Base-by-base conservation (phyloP, 163 green algal species). In the Scenedesmus sp. region DNA sequence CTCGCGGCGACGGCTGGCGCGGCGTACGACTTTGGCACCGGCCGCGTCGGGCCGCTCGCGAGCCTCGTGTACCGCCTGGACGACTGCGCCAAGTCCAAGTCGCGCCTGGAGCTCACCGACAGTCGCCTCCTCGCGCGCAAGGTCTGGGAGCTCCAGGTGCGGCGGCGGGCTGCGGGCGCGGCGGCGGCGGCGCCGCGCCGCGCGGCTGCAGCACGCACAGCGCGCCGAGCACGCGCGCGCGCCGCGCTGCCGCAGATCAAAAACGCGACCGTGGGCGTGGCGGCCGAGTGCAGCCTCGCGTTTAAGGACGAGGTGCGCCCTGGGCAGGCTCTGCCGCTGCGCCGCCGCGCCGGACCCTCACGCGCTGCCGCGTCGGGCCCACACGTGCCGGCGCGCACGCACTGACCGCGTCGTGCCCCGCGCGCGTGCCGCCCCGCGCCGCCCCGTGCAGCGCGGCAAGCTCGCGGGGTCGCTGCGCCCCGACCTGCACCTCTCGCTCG, bases 401-500 rank as follows among this genome's bases (percentile, higher is more conserved):
- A 14, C 14, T 56, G 47, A 14, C 47, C 17, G 47, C 47, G 47
- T n/a, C 17, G n/a, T n/a, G n/a, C n/a, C n/a, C n/a, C n/a, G n/a
- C n/a, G n/a, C n/a, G n/a, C n/a, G n/a, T n/a, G n/a, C n/a, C n/a
- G n/a, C n/a, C n/a, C n/a, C n/a, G n/a, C n/a, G n/a, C n/a, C n/a
- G n/a, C n/a, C n/a, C n/a, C n/a, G n/a, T n/a, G n/a, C n/a, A n/a
- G n/a, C n/a, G n/a, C n/a, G n/a, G n/a, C n/a, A n/a, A n/a, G n/a
- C n/a, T n/a, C n/a, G n/a, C n/a, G n/a, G n/a, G 33, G 34, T 34
- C 34, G 26, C 28, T 67, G 15, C 58, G 51, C 24, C 70, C 70
- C 42, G 70, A 78, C 26, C 70, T 78, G 26, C 70, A 78, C 57
- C 6, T 78, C 0, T 63, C 42, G 9, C 42, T 78, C 6, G 70